These are phyloP conservation scores for Pisolithus thermaeus DNA, from an alignment of 1,284 basidiomycete species.

Conservation along the genomic window DNA sequence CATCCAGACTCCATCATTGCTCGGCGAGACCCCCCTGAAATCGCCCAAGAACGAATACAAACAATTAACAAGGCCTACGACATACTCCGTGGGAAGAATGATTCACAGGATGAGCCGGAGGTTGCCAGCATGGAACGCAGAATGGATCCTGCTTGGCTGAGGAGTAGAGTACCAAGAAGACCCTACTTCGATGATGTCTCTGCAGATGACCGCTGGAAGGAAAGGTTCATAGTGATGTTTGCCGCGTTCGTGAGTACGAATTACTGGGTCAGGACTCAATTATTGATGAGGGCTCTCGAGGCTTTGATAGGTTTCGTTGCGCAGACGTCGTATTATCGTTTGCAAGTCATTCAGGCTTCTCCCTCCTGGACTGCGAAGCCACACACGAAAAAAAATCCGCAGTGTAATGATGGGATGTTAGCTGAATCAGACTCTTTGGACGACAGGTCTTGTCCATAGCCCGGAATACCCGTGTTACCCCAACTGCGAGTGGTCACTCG, in stretches of 20 bases:
- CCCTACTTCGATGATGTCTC: slow-evolving; percentile 24
- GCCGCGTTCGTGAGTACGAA: slow-evolving; percentile 40
- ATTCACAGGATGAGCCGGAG: slow-evolving; percentile 16
- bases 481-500: no score
- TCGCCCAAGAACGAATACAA: slow-evolving; percentile 55
- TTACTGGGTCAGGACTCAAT: not conserved
- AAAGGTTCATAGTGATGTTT: slow-evolving; percentile 43
- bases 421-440: not conserved
- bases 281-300: slow-evolving; percentile 7
- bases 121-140: slow-evolving; percentile 17
- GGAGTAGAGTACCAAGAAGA: slow-evolving; percentile 16
- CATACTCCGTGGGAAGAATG: slow-evolving; percentile 39
- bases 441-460: not conserved
- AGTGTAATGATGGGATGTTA: not conserved
- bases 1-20: slow-evolving; percentile 61
- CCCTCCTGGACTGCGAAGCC: not conserved
- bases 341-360: slow-evolving; percentile 10
- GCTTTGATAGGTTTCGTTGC: slow-evolving; percentile 23
- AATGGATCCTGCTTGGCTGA: slow-evolving; percentile 24
- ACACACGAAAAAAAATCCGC: not conserved
- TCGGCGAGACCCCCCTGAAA: slow-evolving; percentile 38
- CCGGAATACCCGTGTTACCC: no score
- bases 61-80: slow-evolving; percentile 59
- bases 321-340: slow-evolving; percentile 22
- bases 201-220: slow-evolving; percentile 51